Conservation (phyloP, 2,329 filamentous ascomycete species). For the Pseudonectria foliicola region DNA sequence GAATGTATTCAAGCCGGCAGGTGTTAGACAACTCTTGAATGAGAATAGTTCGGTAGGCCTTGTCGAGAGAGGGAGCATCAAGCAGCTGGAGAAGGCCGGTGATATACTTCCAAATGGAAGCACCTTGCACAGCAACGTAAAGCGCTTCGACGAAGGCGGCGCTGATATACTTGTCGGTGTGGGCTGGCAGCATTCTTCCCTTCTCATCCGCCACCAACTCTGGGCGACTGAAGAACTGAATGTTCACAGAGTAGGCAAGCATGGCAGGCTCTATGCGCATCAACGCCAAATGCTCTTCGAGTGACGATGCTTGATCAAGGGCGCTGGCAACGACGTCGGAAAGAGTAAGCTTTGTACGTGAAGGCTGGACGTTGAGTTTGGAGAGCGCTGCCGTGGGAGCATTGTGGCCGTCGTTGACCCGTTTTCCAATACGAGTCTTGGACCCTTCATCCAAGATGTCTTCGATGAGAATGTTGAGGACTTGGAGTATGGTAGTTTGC, state of each 20-base stretch:
- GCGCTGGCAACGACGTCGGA: conserved; percentile 24
- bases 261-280: conserved; percentile 26
- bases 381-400: conserved; percentile 23
- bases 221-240: conserved; percentile 31
- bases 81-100: conserved; percentile 29
- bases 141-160: conserved; percentile 35
- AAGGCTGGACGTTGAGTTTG: conserved; percentile 23
- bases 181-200: conserved; percentile 29
- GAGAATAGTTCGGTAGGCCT: conserved; percentile 26
- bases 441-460: conserved; percentile 35
- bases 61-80: conserved; percentile 16
- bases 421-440: conserved; percentile 13
- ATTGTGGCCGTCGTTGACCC: conserved; percentile 24
- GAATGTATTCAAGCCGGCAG: conserved; percentile 36
- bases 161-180: conserved; percentile 37
- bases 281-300: conserved; percentile 30
- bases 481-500: conserved; percentile 30
- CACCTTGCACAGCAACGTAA: conserved; percentile 26
- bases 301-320: conserved; percentile 24
- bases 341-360: conserved; percentile 22
- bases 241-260: conserved; percentile 27
- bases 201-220: conserved; percentile 39
- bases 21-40: conserved; percentile 40
- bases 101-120: conserved; percentile 36
- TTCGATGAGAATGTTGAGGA: conserved; percentile 35